Evolutionary conservation across 208 protist species (phyloP).

Genomic region (Porcisia deanei): DNA sequence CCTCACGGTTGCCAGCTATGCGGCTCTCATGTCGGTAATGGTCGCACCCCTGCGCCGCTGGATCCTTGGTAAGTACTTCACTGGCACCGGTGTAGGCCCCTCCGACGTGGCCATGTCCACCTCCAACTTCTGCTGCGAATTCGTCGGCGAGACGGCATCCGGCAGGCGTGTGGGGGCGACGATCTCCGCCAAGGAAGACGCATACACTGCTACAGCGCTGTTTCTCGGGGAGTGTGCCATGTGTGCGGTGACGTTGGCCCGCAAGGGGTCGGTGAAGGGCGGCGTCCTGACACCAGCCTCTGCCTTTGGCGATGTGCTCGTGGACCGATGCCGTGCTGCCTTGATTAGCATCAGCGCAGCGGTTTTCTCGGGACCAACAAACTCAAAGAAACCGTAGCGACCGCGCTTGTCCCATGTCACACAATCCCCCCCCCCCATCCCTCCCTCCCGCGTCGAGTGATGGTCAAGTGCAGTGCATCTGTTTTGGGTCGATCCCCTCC

Average conservation of each 20-base stretch:
- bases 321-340: constrained; percentile 35
- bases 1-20: constrained; percentile 30
- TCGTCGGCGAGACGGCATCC: constrained; percentile 50
- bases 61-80: constrained; percentile 35
- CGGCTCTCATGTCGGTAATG: constrained; percentile 24
- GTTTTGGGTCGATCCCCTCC: background rate
- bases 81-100: constrained; percentile 44
- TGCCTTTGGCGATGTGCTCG: constrained; percentile 69
- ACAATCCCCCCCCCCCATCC: no score
- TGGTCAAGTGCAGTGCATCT: background rate
- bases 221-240: constrained; percentile 70
- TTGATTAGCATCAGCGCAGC: constrained; percentile 40
- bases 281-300: constrained; percentile 69
- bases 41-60: constrained; percentile 52
- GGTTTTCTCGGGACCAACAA: background rate
- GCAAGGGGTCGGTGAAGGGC: constrained; percentile 37
- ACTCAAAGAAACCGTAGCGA: constrained; percentile 14
- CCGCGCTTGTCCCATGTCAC: background rate
- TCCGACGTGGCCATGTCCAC: constrained; percentile 38
- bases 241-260: constrained; percentile 37
- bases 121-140: constrained; percentile 50
- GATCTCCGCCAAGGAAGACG: constrained; percentile 44
- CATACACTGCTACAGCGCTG: constrained; percentile 73
- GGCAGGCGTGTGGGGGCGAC: constrained; percentile 43
- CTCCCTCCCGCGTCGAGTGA: constrained; percentile 4